A percentile compares a stretch with the other conserved stretches of the same genome.
Evolutionary conservation across 1,284 basidiomycete species (phyloP).

Genomic region (Cutaneotrichosporon cyanovorans): DNA sequence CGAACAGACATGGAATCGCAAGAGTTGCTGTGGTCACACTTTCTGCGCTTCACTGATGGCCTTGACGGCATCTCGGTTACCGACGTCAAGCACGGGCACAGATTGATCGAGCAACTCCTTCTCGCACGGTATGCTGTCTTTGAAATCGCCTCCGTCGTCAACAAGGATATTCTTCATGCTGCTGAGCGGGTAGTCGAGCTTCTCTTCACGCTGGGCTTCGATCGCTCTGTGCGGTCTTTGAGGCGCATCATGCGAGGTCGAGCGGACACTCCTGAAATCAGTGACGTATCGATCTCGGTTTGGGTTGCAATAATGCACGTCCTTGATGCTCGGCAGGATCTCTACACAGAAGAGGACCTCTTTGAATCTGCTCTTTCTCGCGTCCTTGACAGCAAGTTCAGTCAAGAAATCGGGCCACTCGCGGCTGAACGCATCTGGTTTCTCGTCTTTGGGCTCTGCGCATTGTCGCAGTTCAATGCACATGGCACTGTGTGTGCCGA

Average conservation of each 20-base stretch:
- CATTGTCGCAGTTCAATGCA: constrained; percentile 69
- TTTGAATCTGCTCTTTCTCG: constrained; percentile 17
- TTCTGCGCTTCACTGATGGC: neutral
- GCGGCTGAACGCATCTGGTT: constrained; percentile 68
- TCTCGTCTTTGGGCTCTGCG: constrained; percentile 60
- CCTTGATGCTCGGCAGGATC: constrained; percentile 4
- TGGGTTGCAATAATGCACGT: constrained; percentile 72
- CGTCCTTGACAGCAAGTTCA: constrained; percentile 28
- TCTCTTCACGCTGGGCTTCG: constrained; percentile 55
- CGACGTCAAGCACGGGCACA: constrained; percentile 5
- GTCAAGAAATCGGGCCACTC: constrained; percentile 45
- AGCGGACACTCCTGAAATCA: constrained; percentile 41
- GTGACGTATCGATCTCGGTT: constrained; percentile 54
- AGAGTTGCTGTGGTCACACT: neutral
- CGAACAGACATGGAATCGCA: neutral
- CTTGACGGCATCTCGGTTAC: constrained; percentile 18
- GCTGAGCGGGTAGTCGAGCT: constrained; percentile 49
- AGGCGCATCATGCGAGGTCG: constrained; percentile 39
- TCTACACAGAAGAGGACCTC: too few species aligned
- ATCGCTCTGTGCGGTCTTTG: constrained; percentile 48
- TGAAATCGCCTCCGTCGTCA: constrained; percentile 48
- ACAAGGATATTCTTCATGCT: constrained; percentile 3
- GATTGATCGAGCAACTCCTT: constrained; percentile 38
- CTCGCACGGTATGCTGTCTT: constrained; percentile 56
- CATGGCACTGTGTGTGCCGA: constrained; percentile 50